A percentile compares a stretch with the other conserved stretches of the same genome.
Conservation (phyloP, 139 green algal genomes). For the Haematococcus sp. region DNA sequence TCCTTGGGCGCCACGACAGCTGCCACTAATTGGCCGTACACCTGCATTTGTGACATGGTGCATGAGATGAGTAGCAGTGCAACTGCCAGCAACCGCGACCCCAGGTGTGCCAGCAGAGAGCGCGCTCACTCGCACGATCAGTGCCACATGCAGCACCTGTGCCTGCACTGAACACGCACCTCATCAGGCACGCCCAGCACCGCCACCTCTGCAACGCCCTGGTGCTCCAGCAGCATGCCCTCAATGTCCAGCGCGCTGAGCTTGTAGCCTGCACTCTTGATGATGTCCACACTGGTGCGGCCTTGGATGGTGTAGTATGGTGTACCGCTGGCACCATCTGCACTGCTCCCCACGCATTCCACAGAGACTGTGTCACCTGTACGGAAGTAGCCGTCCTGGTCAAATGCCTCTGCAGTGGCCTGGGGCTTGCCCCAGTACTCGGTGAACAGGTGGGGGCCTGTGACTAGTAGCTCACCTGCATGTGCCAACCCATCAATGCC, state of each 20-base stretch:
- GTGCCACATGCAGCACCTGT: no score
- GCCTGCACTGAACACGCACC: no score
- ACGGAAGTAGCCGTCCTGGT: constrained; percentile 82
- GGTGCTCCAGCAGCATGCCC: constrained; percentile 72
- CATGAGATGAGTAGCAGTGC: no score
- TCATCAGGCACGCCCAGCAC: constrained; percentile 86
- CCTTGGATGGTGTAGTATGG: constrained; percentile 82
- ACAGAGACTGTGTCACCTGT: constrained; percentile 59
- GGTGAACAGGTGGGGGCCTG: constrained; percentile 74
- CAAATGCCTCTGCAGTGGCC: constrained; percentile 78
- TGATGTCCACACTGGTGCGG: constrained; percentile 88
- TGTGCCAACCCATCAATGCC: not conserved
- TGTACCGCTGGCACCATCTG: not conserved
- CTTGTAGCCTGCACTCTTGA: constrained; percentile 94
- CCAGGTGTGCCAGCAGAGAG: no score
- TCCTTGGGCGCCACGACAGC: constrained; percentile 31
- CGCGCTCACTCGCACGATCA: no score
- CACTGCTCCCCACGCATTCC: not conserved
- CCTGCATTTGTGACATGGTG: no score
- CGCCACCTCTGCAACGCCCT: constrained; percentile 66
- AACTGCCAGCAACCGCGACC: no score
- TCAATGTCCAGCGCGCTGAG: constrained; percentile 86
- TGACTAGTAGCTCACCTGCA: constrained; percentile 71
- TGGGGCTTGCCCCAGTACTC: constrained; percentile 85
- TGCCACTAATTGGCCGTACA: constrained; percentile 59